Percentiles rank a stretch among this genome's conserved stretches.
These are phyloP conservation scores for Alloteropsis angusta DNA, from an alignment of 202 grass and related monocot genomes.

Conservation along the genomic window DNA sequence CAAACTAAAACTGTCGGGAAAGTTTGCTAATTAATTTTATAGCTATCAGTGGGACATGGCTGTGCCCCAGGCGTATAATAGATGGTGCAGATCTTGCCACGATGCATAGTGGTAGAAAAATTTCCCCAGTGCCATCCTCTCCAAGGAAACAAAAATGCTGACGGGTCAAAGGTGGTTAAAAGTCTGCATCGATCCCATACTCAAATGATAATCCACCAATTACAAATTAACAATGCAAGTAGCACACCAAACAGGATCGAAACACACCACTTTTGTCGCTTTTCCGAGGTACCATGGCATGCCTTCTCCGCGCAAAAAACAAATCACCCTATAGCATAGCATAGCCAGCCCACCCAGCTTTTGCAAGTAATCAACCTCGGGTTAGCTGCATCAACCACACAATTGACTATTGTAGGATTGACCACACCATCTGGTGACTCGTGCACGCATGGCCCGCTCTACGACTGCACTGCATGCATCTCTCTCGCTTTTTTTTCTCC, in stretches of 20 bases:
- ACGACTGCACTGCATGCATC: no score
- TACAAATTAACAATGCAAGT: neutral
- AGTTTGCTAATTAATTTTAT: no score
- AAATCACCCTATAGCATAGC: neutral
- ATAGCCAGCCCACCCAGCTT: neutral
- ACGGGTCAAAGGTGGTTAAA: neutral
- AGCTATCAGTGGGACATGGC: no score
- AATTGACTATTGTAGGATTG: slow-evolving; percentile 46
- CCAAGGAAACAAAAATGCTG: neutral
- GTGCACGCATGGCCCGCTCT: neutral
- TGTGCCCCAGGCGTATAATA: no score
- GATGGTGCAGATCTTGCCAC: no score
- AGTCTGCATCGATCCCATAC: neutral
- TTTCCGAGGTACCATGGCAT: neutral
- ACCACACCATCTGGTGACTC: neutral
- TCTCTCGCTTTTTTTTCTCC: neutral
- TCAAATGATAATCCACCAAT: no score
- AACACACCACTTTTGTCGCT: neutral
- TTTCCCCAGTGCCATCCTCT: no score
- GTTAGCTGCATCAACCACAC: slow-evolving; percentile 1
- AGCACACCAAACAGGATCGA: no score
- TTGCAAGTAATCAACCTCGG: slow-evolving; percentile 25
- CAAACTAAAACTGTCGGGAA: no score
- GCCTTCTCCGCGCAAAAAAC: neutral
- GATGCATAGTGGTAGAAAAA: no score